Conservation (phyloP, 192 early-diverging fungal genomes). For the Backusella macrospora region DNA sequence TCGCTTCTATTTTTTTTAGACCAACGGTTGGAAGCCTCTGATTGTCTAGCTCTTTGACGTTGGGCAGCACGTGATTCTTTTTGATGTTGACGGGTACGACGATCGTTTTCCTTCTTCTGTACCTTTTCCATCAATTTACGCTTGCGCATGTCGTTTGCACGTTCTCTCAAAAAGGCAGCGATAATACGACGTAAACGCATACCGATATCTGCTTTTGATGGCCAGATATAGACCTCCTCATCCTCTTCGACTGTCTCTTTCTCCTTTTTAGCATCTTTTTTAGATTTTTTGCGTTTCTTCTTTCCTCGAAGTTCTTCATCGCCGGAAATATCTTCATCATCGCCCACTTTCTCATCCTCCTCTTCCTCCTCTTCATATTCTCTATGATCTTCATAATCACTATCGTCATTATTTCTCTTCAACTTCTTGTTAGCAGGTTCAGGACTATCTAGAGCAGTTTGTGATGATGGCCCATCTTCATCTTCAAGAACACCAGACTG, state of each 20-base stretch:
- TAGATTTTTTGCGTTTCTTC: not conserved
- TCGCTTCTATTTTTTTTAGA: constrained; percentile 56
- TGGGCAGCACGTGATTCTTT: constrained; percentile 48
- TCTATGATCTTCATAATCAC: constrained; percentile 2
- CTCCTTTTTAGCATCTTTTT: not conserved
- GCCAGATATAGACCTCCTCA: constrained; percentile 55
- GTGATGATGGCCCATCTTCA: constrained; percentile 28
- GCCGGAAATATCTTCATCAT: constrained; percentile 40
- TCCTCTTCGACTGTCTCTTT: constrained; percentile 1
- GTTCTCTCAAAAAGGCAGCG: constrained; percentile 55
- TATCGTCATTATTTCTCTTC: constrained; percentile 10
- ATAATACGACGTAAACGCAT: constrained; percentile 61
- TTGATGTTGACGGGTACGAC: constrained; percentile 44
- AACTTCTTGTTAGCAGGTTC: not conserved
- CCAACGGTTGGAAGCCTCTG: constrained; percentile 52
- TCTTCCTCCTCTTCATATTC: constrained; percentile 13
- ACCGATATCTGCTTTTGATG: constrained; percentile 64
- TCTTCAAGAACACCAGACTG: constrained; percentile 39
- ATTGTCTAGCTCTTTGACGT: constrained; percentile 42
- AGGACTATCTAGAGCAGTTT: not conserved
- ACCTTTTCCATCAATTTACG: constrained; percentile 45
- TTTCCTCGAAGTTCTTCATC: constrained; percentile 31
- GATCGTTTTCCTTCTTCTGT: constrained; percentile 40
- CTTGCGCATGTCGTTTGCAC: constrained; percentile 50
- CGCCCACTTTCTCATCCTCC: constrained; percentile 26